Percentiles rank a stretch among this genome's conserved stretches.
Conservation (phyloP, 306 rosid genomes). For the Potentilla sterilis region DNA sequence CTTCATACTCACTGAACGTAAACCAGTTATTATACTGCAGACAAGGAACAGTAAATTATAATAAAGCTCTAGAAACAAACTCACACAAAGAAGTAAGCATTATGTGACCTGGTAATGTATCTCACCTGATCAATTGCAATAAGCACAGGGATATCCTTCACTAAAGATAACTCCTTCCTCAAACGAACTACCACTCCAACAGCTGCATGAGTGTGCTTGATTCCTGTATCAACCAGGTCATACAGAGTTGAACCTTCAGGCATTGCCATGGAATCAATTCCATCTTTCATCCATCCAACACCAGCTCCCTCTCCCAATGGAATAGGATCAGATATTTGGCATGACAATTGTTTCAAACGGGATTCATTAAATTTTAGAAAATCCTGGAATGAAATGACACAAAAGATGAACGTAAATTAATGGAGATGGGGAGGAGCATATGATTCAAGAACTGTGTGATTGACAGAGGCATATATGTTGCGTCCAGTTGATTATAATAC, state of each 20-base stretch:
- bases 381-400: conserved; percentile 58
- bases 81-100: not conserved
- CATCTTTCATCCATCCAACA: conserved; percentile 91
- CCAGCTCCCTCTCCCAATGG: conserved; percentile 95
- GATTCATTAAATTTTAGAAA: conserved; percentile 79
- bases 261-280: conserved; percentile 58
- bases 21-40: conserved; percentile 93
- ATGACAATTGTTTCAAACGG: conserved; percentile 48
- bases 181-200: conserved; percentile 88
- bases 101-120: conserved; percentile 13
- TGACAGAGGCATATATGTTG: not conserved
- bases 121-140: conserved; percentile 96
- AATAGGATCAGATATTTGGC: conserved; percentile 80
- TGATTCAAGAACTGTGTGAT: not conserved
- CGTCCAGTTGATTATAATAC: not conserved
- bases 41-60: conserved; percentile 25
- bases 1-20: conserved; percentile 90
- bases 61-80: conserved; percentile 6
- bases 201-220: conserved; percentile 87
- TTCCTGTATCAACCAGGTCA: conserved; percentile 79
- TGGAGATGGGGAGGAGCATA: not conserved
- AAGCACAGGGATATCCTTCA: conserved; percentile 85
- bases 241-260: conserved; percentile 76
- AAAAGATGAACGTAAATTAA: conserved; percentile 17
- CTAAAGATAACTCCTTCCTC: conserved; percentile 89